Evolutionary conservation across 305 asterid genomes (phyloP), one percentile per base, ranked within the genome.

Genomic region (Plantago coronopus): DNA sequence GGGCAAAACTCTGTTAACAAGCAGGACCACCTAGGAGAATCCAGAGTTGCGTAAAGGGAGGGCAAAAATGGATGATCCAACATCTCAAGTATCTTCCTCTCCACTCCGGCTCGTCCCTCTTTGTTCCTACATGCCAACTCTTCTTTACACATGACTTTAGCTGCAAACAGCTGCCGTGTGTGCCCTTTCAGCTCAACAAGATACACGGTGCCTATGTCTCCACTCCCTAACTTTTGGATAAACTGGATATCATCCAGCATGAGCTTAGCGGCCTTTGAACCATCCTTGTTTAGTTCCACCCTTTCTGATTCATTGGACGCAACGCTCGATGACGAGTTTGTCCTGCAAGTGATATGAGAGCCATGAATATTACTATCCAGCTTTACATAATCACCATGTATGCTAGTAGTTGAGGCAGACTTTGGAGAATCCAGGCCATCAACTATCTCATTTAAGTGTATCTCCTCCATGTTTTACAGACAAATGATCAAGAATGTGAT

Each of bases 41-140:
- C 88, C 78, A 88, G 65, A 11, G 80, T 74, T 0, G 90, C 78
- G 53, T 80, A 79, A 20, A 88, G 87, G 12, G 80, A 76, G 59
- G 95, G 95, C 76, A 84, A 72, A 69, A 85, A 88, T 3, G 96
- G 95, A 69, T 88, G 96, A n/a, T 88, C 83, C 84, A 88, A 73
- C 79, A 77, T 76, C 69, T 77, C 77, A 61, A 86, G 82, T 42
- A 88, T 76, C 69, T 88, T 90, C 82, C 69, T 83, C 73, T 88
- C 93, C 48, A 66, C 66, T 72, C 67, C 73, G 19, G 91, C 89
- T 69, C 95, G 79, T 17, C 74, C 60, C 71, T 85, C 95, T 67
- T 83, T 85, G 50, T 70, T 76, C 76, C 93, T 77, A 62, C 68
- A 51, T 20, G 73, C 85, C 74, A 88, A 59, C 76, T 88, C 90